A percentile compares a stretch with the other conserved stretches of the same genome.
Evolutionary conservation across 2,329 filamentous ascomycete species (phyloP).

Genomic region (Aspergillus ochraceus): DNA sequence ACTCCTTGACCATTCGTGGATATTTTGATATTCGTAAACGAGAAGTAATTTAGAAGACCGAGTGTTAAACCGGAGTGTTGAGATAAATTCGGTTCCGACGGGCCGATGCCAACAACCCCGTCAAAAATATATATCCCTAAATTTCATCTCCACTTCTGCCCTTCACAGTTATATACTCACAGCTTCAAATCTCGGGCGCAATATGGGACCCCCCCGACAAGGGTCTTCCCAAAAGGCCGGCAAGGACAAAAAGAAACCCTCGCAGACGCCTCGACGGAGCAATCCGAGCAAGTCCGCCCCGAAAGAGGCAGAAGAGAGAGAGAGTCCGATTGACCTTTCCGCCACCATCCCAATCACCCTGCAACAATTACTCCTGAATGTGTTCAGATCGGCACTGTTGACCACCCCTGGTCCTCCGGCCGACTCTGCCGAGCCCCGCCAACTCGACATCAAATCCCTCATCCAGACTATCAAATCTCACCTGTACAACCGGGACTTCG

Average conservation of each 20-base stretch:
- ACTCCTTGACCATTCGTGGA: constrained; percentile 7
- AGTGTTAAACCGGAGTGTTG: neutral
- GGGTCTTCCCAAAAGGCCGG: constrained; percentile 6
- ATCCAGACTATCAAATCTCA: constrained; percentile 84
- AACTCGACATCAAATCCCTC: constrained; percentile 46
- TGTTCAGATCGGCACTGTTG: constrained; percentile 68
- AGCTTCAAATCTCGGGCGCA: neutral
- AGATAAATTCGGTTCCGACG: neutral
- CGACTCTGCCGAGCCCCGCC: neutral
- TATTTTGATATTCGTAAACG: neutral
- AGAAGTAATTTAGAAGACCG: neutral
- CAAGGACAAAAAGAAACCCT: constrained; percentile 14
- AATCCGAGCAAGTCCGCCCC: neutral
- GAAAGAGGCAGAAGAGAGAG: neutral
- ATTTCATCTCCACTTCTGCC: neutral
- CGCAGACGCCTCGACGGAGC: constrained; percentile 5
- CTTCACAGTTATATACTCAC: neutral
- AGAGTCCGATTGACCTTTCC: constrained; percentile 22
- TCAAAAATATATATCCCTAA: neutral
- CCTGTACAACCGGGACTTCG: constrained; percentile 83
- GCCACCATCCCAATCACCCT: constrained; percentile 50
- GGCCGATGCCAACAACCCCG: neutral
- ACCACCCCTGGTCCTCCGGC: constrained; percentile 27
- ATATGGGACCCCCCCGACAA: constrained; percentile 13
- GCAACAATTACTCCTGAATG: constrained; percentile 70